Conservation (phyloP, 75 land plant genomes). For the Picea glauca region DNA sequence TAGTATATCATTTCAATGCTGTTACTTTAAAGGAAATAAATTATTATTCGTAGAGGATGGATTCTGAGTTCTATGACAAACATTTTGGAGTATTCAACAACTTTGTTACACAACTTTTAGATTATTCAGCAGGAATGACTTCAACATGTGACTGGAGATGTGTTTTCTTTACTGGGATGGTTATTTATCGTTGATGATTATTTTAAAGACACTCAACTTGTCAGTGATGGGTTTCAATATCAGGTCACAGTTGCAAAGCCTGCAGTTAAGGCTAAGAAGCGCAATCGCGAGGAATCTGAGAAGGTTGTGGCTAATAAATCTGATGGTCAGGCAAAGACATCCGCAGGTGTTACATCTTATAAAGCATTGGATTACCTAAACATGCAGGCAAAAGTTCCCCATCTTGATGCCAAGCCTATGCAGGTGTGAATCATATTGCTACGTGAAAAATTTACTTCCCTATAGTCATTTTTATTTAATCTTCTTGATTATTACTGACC, state of each 20-base stretch:
- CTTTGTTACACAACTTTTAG: too few species aligned
- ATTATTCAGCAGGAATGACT: too few species aligned
- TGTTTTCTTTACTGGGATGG: neutral
- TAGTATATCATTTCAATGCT: neutral
- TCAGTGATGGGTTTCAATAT: neutral
- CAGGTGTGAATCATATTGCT: constrained; percentile 13
- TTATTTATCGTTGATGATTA: neutral
- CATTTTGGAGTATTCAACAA: too few species aligned
- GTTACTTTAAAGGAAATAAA: too few species aligned
- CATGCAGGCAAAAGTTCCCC: constrained; percentile 10
- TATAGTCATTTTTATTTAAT: too few species aligned
- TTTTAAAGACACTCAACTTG: constrained; percentile 2
- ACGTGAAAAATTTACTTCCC: too few species aligned
- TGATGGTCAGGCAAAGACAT: constrained; percentile 6
- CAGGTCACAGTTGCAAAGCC: constrained; percentile 44
- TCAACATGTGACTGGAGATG: neutral
- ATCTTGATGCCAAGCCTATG: constrained; percentile 1
- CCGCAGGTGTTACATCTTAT: neutral
- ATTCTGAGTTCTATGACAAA: neutral
- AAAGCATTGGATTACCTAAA: constrained; percentile 2
- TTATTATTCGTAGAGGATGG: neutral
- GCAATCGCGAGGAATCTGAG: constrained; percentile 23
- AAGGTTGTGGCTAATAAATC: constrained; percentile 5
- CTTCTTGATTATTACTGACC: neutral
- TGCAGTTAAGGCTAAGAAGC: constrained; percentile 24